Percentiles rank a stretch among this genome's conserved stretches.
Conservation (phyloP, 2,329 filamentous ascomycete species). For the Macrophomina phaseolina region DNA sequence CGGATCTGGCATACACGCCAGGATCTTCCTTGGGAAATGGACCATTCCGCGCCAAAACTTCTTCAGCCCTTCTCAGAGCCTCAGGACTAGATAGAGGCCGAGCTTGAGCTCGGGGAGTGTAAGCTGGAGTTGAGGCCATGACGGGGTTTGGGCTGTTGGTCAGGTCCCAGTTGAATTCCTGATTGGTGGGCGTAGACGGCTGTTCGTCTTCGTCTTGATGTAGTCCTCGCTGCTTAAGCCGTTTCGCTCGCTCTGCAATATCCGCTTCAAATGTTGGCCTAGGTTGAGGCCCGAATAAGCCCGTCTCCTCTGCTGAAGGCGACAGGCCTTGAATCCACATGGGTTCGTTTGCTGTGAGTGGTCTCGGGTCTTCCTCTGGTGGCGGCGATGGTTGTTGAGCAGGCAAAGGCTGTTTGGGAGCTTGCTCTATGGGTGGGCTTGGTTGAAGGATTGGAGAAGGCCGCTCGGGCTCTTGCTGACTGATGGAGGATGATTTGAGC, state of each 20-base stretch:
- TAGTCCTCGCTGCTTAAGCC: not conserved
- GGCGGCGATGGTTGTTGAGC: not conserved
- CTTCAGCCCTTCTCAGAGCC: too few species aligned
- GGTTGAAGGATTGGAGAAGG: not conserved
- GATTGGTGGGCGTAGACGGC: not conserved
- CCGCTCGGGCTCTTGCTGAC: not conserved
- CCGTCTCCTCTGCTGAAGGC: too few species aligned
- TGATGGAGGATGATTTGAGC: not conserved
- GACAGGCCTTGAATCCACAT: too few species aligned
- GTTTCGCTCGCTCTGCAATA: not conserved
- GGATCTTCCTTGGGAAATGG: too few species aligned
- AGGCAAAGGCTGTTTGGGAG: not conserved
- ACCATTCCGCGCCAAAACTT: too few species aligned
- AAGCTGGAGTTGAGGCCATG: constrained; percentile 41
- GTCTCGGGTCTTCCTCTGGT: not conserved
- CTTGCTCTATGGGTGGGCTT: not conserved
- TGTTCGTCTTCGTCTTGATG: not conserved
- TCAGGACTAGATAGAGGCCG: too few species aligned
- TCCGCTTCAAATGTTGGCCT: too few species aligned
- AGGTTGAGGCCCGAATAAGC: too few species aligned
- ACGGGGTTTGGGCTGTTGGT: constrained; percentile 35
- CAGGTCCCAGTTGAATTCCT: constrained; percentile 39
- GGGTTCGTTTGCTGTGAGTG: not conserved
- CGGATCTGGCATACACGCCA: too few species aligned
- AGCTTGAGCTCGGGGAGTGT: constrained; percentile 44